phyloP scores from a whole-genome alignment of 305 asterid genomes.

The Solanum aculeatissimum region DNA sequence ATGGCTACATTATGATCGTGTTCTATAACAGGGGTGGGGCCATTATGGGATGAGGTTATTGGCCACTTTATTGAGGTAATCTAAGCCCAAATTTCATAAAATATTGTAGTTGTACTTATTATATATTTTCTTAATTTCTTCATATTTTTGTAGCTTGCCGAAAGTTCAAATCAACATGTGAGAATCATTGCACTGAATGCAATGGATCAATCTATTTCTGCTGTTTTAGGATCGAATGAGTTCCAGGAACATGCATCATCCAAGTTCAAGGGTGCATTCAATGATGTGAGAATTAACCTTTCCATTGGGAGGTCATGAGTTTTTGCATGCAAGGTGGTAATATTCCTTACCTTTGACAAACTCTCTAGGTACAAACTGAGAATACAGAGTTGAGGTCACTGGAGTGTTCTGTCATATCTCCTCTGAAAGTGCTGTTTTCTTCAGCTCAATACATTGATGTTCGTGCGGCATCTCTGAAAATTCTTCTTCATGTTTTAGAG shows the following conservation, averaged over 20 bases:
- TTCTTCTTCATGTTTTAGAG: constrained; percentile 93
- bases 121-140: constrained; percentile 1
- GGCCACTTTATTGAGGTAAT: constrained; percentile 87
- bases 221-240: constrained; percentile 82
- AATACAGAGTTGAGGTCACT: constrained; percentile 51
- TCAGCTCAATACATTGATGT: constrained; percentile 64
- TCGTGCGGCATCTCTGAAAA: constrained; percentile 78
- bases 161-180: constrained; percentile 58
- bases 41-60: constrained; percentile 83
- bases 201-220: constrained; percentile 86
- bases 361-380: constrained; percentile 31
- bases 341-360: constrained; percentile 1
- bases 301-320: not conserved
- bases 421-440: constrained; percentile 62
- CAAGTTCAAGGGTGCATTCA: constrained; percentile 26
- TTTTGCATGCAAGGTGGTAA: not conserved
- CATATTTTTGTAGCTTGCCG: constrained; percentile 66
- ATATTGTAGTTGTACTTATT: not conserved
- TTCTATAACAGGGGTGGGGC: constrained; percentile 70
- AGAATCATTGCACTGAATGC: constrained; percentile 80
- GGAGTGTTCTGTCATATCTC: constrained; percentile 87
- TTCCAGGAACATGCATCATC: constrained; percentile 45
- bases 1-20: not conserved
- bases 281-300: constrained; percentile 40
- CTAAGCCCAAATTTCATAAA: not conserved